phyloP scores from a whole-genome alignment of 495 filamentous ascomycete genomes.

The Hypoxylon perforatum region DNA sequence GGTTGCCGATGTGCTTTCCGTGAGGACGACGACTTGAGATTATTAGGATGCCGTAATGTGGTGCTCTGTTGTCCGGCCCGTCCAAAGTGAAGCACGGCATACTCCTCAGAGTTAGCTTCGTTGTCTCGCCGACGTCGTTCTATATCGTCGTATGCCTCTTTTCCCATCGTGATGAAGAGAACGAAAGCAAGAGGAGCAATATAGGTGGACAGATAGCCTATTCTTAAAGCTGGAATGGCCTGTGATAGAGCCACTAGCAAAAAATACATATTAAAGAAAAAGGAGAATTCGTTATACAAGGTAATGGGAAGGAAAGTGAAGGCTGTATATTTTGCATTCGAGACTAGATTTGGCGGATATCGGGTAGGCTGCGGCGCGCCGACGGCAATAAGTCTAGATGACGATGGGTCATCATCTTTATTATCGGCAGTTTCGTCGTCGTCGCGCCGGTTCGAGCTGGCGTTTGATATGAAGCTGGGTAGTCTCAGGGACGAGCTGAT shows the following conservation, averaged over 20 bases:
- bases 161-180: slow-evolving; percentile 88
- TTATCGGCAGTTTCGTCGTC: slow-evolving; percentile 51
- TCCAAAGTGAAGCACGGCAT: slow-evolving; percentile 79
- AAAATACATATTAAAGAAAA: slow-evolving; percentile 99
- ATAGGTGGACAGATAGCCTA: slow-evolving; percentile 95
- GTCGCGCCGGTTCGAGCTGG: slow-evolving; percentile 43
- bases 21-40: slow-evolving; percentile 49
- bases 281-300: slow-evolving; percentile 97
- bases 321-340: slow-evolving; percentile 98
- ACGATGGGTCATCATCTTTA: slow-evolving; percentile 64
- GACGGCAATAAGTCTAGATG: slow-evolving; percentile 63
- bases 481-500: slow-evolving; percentile 58
- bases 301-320: slow-evolving; percentile 94
- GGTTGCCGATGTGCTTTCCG: slow-evolving; percentile 47
- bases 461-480: slow-evolving; percentile 63
- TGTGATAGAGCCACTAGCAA: slow-evolving; percentile 94
- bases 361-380: slow-evolving; percentile 61
- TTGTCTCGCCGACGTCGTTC: slow-evolving; percentile 83
- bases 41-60: slow-evolving; percentile 45
- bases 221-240: slow-evolving; percentile 85
- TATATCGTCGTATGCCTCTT: slow-evolving; percentile 96
- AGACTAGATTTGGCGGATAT: slow-evolving; percentile 87
- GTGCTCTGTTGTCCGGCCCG: slow-evolving; percentile 49
- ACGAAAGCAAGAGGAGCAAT: slow-evolving; percentile 94
- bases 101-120: slow-evolving; percentile 94